phyloP scores from a whole-genome alignment of 164 flowering plant genomes.

The Buxus sempervirens region DNA sequence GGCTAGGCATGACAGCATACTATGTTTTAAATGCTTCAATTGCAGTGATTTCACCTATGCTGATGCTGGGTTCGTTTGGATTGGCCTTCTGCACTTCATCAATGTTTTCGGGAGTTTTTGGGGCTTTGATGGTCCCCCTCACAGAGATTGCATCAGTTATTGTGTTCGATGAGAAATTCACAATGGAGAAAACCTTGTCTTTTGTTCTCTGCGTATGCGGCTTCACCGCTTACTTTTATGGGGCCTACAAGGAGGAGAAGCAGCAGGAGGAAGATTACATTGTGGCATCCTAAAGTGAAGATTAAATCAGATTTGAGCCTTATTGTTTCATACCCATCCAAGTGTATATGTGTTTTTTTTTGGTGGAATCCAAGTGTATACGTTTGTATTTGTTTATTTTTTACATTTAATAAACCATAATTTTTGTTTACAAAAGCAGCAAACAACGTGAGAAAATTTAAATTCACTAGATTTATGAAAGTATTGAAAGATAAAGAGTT shows the following conservation, averaged over 20 bases:
- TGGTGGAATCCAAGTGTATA: no score
- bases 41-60: neutral
- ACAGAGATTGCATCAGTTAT: neutral
- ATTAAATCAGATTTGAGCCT: no score
- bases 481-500: no score
- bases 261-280: neutral
- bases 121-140: neutral
- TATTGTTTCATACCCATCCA: no score
- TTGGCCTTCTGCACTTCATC: constrained; percentile 7
- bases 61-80: constrained; percentile 4
- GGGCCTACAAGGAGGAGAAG: neutral
- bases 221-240: neutral
- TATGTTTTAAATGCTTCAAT: constrained; percentile 2
- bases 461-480: no score
- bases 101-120: constrained; percentile 1
- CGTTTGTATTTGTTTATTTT: no score
- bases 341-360: no score
- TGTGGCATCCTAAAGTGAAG: no score
- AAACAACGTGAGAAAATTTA: no score
- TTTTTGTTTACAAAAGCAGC: no score
- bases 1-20: constrained; percentile 8
- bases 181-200: neutral
- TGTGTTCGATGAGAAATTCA: neutral
- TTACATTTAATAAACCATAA: no score
- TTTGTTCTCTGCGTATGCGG: neutral